These are phyloP conservation scores for Fagopyrum tataricum DNA, from an alignment of 148 eudicot genomes.

Conservation along the genomic window DNA sequence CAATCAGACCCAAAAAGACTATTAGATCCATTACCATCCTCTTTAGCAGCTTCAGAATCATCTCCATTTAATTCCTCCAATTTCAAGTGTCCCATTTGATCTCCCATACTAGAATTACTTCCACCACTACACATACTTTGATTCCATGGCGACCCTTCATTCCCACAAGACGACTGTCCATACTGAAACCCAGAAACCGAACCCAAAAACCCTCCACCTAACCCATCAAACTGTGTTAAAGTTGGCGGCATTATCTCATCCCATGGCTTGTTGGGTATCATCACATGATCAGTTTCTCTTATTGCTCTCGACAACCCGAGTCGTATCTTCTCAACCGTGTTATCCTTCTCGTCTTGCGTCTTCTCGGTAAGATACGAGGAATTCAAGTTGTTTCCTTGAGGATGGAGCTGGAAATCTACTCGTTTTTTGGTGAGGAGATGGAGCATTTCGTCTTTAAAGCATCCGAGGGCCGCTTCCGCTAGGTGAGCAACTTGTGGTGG, in stretches of 20 bases:
- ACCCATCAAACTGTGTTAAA: conserved; percentile 9
- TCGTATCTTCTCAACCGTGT: conserved; percentile 62
- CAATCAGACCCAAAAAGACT: conserved; percentile 50
- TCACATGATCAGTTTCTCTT: conserved; percentile 44
- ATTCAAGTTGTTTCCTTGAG: conserved; percentile 1
- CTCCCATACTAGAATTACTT: conserved; percentile 38
- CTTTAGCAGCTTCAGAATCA: conserved; percentile 38
- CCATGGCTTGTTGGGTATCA: conserved; percentile 19
- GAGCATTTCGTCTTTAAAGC: conserved; percentile 95
- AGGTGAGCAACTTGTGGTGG: conserved; percentile 85
- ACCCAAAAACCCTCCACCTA: conserved; percentile 27
- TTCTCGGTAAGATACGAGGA: background rate
- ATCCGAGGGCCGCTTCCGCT: conserved; percentile 91
- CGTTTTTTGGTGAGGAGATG: conserved; percentile 82
- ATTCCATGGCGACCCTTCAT: conserved; percentile 71
- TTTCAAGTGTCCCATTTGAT: conserved; percentile 32
- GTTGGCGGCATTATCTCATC: background rate
- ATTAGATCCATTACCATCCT: conserved; percentile 31
- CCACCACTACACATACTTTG: conserved; percentile 58
- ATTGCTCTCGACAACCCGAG: conserved; percentile 72
- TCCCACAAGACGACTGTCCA: background rate
- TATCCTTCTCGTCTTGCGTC: conserved; percentile 38
- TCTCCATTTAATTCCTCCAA: conserved; percentile 38
- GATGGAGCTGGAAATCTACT: conserved; percentile 36
- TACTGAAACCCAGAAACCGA: conserved; percentile 15